Base-by-base conservation (phyloP, 805 yeast genomes). In the Metschnikowia continentalis region DNA sequence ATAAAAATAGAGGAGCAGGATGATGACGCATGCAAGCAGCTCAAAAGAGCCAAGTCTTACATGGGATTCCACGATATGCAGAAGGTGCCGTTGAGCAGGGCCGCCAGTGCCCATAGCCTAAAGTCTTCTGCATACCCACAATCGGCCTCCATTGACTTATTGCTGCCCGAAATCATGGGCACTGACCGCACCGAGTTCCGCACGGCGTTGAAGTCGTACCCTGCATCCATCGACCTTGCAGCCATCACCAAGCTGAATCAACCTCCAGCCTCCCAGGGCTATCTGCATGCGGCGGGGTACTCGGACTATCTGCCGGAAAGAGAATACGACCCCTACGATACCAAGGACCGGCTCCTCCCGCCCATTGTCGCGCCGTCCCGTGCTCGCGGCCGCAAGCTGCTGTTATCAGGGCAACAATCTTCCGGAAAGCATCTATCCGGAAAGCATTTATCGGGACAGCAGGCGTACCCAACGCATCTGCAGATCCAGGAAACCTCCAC, bases 211-310 rank as follows among this genome's bases (percentile, higher is more conserved):
- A 67, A 66, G 51, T 79, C 84, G 8, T 75, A 76, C 51, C 79
- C 76, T 13, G 75, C 83, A 3, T 73, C 81, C 7, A 70, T 78
- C 33, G 81, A 81, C 59, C 66, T 82, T 47, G 77, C 83, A n/a
- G 73, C 79, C 30, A 78, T 79, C 50, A 80, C 83, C n/a, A 55
- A 63, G 17, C 51, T 63, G 46, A 64, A 63, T 23, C 33, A 42
- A 6, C 37, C 20, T 10, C 20, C 20, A 20, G 14, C n/a, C 42
- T 42, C 32, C 33, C 48, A 19, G 42, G 38, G 36, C 46, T 43
- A 35, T 19, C 46, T 11, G 26, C 41, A n/a, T 3, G 13, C 42
- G 14, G 13, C 10, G 13, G 17, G 46, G 14, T 26, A 35, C 41
- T 44, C 47, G 47, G 15, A 35, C 26, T 35, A 44, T 36, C 47